Percentiles rank a stretch among this genome's conserved stretches.
Conservation (phyloP, 306 rosid species). For the Malus sieversii region DNA sequence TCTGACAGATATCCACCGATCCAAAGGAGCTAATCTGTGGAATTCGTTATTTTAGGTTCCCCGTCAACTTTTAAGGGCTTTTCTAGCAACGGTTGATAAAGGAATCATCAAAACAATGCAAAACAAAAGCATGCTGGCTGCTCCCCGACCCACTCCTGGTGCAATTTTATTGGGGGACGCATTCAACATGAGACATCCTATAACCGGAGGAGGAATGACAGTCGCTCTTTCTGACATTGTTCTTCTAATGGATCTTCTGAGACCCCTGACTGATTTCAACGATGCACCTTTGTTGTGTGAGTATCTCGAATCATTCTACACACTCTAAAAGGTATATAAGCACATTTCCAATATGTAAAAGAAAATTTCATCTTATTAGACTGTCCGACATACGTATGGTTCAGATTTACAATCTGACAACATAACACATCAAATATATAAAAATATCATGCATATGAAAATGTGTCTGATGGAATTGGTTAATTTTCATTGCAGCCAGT, state of each 20-base stretch:
- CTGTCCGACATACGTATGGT: background rate
- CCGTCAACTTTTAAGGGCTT: slow-evolving; percentile 36
- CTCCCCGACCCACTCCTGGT: slow-evolving; percentile 58
- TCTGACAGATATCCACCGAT: background rate
- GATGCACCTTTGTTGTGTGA: slow-evolving; percentile 46
- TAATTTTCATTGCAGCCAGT: slow-evolving; percentile 41
- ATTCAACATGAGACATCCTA: slow-evolving; percentile 83
- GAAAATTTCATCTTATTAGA: background rate
- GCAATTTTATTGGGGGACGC: slow-evolving; percentile 76
- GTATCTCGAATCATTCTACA: slow-evolving; percentile 83
- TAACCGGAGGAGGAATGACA: slow-evolving; percentile 92
- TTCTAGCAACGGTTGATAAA: slow-evolving; percentile 54
- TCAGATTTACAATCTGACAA: background rate
- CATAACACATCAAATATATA: background rate
- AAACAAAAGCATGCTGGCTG: slow-evolving; percentile 69
- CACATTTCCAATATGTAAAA: no score
- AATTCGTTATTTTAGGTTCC: slow-evolving; percentile 44
- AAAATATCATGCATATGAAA: background rate
- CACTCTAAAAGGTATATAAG: slow-evolving; percentile 50
- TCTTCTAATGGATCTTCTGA: slow-evolving; percentile 53
- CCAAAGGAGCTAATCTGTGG: background rate
- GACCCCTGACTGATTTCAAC: slow-evolving; percentile 45
- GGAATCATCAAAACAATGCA: slow-evolving; percentile 70
- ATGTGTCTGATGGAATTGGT: background rate
- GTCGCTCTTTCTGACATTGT: slow-evolving; percentile 72